Conservation (phyloP, 2,329 filamentous ascomycete genomes). For the Aspergillus pseudoviridinutans region DNA sequence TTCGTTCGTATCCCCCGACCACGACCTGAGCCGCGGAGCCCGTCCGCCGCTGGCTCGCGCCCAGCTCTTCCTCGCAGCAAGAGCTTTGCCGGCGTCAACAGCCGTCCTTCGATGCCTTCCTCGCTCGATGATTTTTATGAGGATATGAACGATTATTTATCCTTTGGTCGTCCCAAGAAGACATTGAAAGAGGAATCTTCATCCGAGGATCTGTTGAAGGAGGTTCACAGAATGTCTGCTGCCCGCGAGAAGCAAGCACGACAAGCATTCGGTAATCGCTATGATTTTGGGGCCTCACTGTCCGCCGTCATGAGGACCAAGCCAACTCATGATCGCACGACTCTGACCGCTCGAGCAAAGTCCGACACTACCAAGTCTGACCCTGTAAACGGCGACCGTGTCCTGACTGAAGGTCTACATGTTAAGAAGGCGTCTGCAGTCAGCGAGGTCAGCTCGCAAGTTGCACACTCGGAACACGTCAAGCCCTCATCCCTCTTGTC, state of each 20-base stretch:
- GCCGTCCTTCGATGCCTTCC: slow-evolving; percentile 50
- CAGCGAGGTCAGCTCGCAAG: slow-evolving; percentile 12
- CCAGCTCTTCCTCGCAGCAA: slow-evolving; percentile 64
- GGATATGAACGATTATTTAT: slow-evolving; percentile 50
- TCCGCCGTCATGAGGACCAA: slow-evolving; percentile 69
- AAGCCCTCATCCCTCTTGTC: slow-evolving; percentile 54
- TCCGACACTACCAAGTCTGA: slow-evolving; percentile 43
- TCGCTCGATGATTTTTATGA: slow-evolving; percentile 64
- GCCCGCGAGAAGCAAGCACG: slow-evolving; percentile 48
- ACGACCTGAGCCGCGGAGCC: slow-evolving; percentile 46
- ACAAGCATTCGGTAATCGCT: slow-evolving; percentile 83
- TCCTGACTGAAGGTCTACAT: slow-evolving; percentile 4
- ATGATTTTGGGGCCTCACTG: slow-evolving; percentile 93
- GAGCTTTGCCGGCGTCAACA: slow-evolving; percentile 50
- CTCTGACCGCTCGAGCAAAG: slow-evolving; percentile 51
- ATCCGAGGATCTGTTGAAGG: slow-evolving; percentile 68
- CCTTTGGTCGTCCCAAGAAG: slow-evolving; percentile 57
- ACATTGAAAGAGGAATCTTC: slow-evolving; percentile 65
- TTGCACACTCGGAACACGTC: slow-evolving; percentile 21
- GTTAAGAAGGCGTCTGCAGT: slow-evolving; percentile 16
- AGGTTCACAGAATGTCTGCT: slow-evolving; percentile 58
- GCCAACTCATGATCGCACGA: slow-evolving; percentile 61
- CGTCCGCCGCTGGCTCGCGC: slow-evolving; percentile 50
- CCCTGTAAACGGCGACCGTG: slow-evolving; percentile 10
- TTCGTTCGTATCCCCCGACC: slow-evolving; percentile 75